Conservation (phyloP, 2,329 filamentous ascomycete genomes). For the Coleophoma crateriformis region DNA sequence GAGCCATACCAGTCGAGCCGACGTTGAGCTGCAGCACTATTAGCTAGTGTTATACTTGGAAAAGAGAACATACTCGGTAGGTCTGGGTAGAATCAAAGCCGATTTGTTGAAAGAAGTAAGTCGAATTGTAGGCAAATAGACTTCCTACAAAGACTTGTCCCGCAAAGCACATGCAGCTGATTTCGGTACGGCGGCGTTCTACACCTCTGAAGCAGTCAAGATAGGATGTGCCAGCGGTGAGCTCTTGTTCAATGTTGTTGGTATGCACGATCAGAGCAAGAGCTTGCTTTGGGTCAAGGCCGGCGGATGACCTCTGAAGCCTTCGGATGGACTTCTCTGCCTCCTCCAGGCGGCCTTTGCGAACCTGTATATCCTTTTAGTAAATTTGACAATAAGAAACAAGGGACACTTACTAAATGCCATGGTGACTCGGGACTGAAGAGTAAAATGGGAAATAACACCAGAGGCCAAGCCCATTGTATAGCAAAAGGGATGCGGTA, state of each 20-base stretch:
- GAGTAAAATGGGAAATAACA: conserved; percentile 34
- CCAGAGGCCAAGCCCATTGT: conserved; percentile 44
- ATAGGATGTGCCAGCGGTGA: conserved; percentile 34
- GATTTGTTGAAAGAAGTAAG: conserved; percentile 51
- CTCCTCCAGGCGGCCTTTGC: conserved; percentile 27
- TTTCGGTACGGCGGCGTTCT: conserved; percentile 42
- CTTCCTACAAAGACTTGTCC: conserved; percentile 58
- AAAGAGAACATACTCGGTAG: conserved; percentile 24
- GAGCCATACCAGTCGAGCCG: conserved; percentile 36
- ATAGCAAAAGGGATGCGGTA: conserved; percentile 42
- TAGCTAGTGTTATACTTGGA: neutral
- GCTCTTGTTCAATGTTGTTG: conserved; percentile 43
- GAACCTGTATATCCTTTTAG: neutral
- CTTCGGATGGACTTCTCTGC: conserved; percentile 35
- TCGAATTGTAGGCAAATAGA: conserved; percentile 57
- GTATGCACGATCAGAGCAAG: conserved; percentile 48
- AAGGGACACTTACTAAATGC: conserved; percentile 31
- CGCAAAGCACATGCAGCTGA: conserved; percentile 50
- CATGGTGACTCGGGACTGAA: conserved; percentile 43
- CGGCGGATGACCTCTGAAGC: conserved; percentile 1
- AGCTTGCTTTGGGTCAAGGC: conserved; percentile 9
- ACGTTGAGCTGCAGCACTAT: conserved; percentile 27
- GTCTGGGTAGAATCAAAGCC: conserved; percentile 38
- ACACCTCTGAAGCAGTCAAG: conserved; percentile 39
- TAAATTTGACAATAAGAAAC: neutral